Evolutionary conservation across 192 early-diverging fungal genomes (phyloP).

Genomic region (Pecoramyces ruminantium): DNA sequence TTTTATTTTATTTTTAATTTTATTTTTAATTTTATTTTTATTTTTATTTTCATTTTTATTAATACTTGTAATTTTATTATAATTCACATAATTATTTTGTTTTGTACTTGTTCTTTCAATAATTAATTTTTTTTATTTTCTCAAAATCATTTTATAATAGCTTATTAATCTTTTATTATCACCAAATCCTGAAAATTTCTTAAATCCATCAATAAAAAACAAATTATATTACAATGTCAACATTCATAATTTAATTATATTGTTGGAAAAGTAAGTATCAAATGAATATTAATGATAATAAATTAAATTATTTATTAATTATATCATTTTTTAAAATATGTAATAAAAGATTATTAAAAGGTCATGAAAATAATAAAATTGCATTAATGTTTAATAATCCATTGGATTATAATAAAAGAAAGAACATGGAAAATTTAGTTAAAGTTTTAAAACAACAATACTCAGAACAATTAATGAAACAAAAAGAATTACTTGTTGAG

Average conservation of each 20-base stretch:
- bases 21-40: too few relatives aligned
- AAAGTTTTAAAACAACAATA: slow-evolving; percentile 4
- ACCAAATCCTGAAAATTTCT: slow-evolving; percentile 62
- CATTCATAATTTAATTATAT: slow-evolving; percentile 31
- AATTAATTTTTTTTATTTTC: too few relatives aligned
- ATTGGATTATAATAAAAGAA: slow-evolving; percentile 19
- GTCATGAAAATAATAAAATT: slow-evolving; percentile 21
- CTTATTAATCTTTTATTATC: slow-evolving; percentile 40
- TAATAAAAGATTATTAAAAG: slow-evolving; percentile 7
- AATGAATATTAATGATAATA: too few relatives aligned
- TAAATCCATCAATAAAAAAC: slow-evolving; percentile 40
- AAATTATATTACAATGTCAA: slow-evolving; percentile 48
- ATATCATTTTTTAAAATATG: too few relatives aligned
- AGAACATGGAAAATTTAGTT: slow-evolving; percentile 20
- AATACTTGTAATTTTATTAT: too few relatives aligned
- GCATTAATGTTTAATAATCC: slow-evolving; percentile 6
- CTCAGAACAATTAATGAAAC: not conserved
- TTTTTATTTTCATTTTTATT: too few relatives aligned
- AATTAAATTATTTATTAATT: too few relatives aligned
- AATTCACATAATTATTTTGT: too few relatives aligned
- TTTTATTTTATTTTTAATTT: too few relatives aligned
- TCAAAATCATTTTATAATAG: slow-evolving; percentile 26
- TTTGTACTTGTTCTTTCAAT: too few relatives aligned
- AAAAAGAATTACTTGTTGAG: not conserved
- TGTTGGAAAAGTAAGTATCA: slow-evolving; percentile 85